A percentile compares a stretch with the other conserved stretches of the same genome.
Evolutionary conservation across 345 rosid genomes (phyloP).

Genomic region (Eucalyptus sideroxylon): DNA sequence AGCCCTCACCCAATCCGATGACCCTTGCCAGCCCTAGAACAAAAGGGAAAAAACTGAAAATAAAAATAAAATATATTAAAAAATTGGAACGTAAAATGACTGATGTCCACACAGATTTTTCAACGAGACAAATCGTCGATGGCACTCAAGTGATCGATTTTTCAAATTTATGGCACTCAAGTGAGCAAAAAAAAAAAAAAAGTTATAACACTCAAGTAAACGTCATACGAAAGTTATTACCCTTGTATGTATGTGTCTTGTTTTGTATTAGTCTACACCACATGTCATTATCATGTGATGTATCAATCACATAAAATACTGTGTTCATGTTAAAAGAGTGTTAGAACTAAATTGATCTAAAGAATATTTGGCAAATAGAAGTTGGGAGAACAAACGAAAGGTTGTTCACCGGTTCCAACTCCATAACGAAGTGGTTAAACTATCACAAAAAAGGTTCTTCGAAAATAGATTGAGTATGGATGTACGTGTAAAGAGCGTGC

Average conservation of each 20-base stretch:
- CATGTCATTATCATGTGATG: background rate
- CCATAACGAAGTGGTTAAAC: background rate
- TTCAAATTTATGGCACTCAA: too few relatives aligned
- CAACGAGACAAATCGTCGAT: too few relatives aligned
- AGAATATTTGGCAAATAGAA: background rate
- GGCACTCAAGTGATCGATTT: too few relatives aligned
- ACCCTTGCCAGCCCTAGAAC: too few relatives aligned
- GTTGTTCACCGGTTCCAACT: background rate
- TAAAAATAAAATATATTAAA: too few relatives aligned
- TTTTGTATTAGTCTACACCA: background rate
- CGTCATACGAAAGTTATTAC: too few relatives aligned
- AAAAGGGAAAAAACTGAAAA: too few relatives aligned
- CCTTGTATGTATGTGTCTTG: background rate
- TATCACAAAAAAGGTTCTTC: background rate
- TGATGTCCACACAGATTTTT: accelerated
- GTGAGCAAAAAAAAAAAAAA: too few relatives aligned
- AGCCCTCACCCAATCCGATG: too few relatives aligned
- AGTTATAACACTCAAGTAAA: too few relatives aligned
- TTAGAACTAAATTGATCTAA: background rate
- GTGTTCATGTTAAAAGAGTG: background rate
- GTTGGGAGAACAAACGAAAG: background rate
- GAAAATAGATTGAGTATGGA: background rate
- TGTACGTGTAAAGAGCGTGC: background rate
- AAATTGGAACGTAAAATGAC: accelerated
- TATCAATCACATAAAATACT: background rate